These are phyloP conservation scores for Nitzschia sp. DNA, from an alignment of 108 stramenopile genomes.

Conservation along the genomic window DNA sequence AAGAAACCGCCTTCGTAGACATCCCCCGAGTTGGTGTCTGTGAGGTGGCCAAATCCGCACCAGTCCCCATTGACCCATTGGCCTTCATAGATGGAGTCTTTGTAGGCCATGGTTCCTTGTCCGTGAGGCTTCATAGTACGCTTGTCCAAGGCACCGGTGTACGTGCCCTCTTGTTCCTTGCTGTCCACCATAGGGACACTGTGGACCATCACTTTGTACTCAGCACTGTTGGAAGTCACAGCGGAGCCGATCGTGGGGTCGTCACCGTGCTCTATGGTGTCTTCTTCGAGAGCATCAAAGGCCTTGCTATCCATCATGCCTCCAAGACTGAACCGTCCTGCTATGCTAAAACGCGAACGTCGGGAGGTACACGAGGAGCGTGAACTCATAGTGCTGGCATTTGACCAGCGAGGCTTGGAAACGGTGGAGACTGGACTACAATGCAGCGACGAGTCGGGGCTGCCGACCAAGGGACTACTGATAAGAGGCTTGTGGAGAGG, in stretches of 20 bases:
- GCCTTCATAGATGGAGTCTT: conserved; percentile 14
- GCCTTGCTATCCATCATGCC: not conserved
- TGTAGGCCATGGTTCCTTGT: conserved; percentile 23
- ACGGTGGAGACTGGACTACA: no score
- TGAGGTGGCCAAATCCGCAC: conserved; percentile 17
- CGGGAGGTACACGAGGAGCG: not conserved
- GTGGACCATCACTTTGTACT: conserved; percentile 3
- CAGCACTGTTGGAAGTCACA: not conserved
- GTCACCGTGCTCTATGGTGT: not conserved
- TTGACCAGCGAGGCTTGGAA: not conserved
- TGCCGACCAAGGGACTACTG: no score
- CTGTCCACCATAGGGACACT: conserved; percentile 6
- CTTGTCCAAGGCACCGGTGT: conserved; percentile 13
- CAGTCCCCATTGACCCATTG: conserved; percentile 27
- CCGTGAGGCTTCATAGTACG: conserved; percentile 16
- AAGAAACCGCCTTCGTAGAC: conserved; percentile 30
- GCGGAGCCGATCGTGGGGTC: not conserved
- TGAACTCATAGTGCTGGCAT: not conserved
- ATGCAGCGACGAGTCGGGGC: no score
- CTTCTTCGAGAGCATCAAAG: not conserved
- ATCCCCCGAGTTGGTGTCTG: conserved; percentile 9
- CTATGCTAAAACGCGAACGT: not conserved
- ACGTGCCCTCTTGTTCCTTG: conserved; percentile 7
- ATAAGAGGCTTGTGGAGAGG: no score
- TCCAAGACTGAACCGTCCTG: not conserved